Conservation (phyloP, 1,284 basidiomycete genomes). For the Pseudozyma hubeiensis region DNA sequence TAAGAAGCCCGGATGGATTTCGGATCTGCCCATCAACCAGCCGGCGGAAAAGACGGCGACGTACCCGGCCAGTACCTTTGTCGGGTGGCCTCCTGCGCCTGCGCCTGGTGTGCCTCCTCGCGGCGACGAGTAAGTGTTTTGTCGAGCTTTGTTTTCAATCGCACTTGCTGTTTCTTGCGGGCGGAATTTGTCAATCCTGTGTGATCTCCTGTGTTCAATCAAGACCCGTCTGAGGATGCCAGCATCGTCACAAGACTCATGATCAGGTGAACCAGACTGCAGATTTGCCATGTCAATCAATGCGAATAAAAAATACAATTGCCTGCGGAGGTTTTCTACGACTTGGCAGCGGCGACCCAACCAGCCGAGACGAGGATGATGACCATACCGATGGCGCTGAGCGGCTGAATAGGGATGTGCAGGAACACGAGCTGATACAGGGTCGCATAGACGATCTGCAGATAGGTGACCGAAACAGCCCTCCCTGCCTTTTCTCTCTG, state of each 20-base stretch:
- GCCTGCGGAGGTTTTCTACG: neutral
- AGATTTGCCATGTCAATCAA: too few relatives aligned
- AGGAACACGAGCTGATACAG: conserved; percentile 52
- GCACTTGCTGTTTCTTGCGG: too few relatives aligned
- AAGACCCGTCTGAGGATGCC: too few relatives aligned
- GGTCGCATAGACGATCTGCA: conserved; percentile 50
- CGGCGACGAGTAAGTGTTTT: conserved; percentile 6
- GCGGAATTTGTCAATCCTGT: too few relatives aligned
- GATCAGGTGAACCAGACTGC: too few relatives aligned
- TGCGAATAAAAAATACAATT: too few relatives aligned
- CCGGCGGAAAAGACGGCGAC: conserved; percentile 49
- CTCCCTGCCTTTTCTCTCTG: conserved; percentile 54
- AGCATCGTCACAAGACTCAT: too few relatives aligned
- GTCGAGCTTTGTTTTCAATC: neutral
- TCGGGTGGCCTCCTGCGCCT: conserved; percentile 39
- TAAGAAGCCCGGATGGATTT: conserved; percentile 44
- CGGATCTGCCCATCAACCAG: conserved; percentile 48
- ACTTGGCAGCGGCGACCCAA: conserved; percentile 46
- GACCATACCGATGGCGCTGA: conserved; percentile 45
- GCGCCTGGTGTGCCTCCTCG: conserved; percentile 13
- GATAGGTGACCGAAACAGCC: conserved; percentile 42
- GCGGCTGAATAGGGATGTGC: conserved; percentile 40
- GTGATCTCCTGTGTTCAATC: too few relatives aligned
- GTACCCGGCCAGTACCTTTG: conserved; percentile 44
- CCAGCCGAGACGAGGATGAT: conserved; percentile 50